These are phyloP conservation scores for Pichia nakasei DNA, from an alignment of 805 yeast species.

Conservation along the genomic window DNA sequence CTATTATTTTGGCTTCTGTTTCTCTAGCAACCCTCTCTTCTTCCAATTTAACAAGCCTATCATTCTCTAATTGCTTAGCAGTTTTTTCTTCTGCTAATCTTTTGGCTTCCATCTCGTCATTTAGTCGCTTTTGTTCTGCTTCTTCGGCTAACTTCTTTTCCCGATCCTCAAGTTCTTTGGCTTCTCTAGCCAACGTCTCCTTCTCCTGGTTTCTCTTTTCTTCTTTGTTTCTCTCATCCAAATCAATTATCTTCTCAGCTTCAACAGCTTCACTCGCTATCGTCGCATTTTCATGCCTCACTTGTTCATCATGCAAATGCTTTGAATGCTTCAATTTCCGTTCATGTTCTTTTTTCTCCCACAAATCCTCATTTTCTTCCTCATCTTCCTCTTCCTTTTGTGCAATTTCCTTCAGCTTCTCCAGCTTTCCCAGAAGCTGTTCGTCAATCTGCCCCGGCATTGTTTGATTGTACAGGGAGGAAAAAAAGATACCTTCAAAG, in stretches of 20 bases:
- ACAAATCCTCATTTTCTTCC: slow-evolving; percentile 4
- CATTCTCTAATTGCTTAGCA: too few species aligned
- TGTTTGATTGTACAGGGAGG: too few species aligned
- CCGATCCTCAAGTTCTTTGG: neutral
- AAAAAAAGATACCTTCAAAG: too few species aligned
- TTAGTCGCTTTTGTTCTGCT: too few species aligned
- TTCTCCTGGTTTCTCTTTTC: too few species aligned
- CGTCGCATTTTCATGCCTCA: too few species aligned
- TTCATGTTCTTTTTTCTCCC: slow-evolving; percentile 2
- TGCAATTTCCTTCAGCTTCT: slow-evolving; percentile 1
- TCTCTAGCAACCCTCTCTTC: neutral
- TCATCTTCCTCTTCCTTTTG: slow-evolving; percentile 2
- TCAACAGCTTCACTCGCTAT: neutral
- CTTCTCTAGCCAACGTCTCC: too few species aligned
- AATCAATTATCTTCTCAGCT: neutral
- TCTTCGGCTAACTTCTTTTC: neutral
- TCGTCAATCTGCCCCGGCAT: neutral
- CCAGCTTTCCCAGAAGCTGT: slow-evolving; percentile 1
- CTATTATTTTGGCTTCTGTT: neutral
- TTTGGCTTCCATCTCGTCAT: too few species aligned
- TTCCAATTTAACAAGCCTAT: too few species aligned
- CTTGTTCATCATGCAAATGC: neutral
- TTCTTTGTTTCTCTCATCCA: too few species aligned
- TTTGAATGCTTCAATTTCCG: neutral
- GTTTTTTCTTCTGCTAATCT: neutral